These are phyloP conservation scores for Nepenthes mirabilis DNA, from an alignment of 148 eudicot genomes.

Conservation along the genomic window DNA sequence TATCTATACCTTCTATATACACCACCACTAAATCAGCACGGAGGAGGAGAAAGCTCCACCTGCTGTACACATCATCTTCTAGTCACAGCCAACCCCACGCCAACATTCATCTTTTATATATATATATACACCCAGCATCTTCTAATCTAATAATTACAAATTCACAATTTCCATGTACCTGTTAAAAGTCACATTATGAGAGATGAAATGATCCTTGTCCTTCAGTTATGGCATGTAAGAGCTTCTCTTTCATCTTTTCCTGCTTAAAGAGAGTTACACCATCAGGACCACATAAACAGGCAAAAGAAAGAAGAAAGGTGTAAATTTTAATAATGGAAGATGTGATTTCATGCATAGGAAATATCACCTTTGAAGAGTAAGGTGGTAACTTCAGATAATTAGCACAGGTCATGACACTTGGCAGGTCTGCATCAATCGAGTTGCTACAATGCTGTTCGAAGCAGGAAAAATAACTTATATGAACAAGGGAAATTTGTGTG, in stretches of 20 bases:
- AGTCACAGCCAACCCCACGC: too few species aligned
- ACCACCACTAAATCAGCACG: too few species aligned
- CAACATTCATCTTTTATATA: too few species aligned
- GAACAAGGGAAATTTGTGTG: background rate
- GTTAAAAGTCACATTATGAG: conserved; percentile 25
- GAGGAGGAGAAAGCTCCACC: too few species aligned
- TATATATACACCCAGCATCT: conserved; percentile 1
- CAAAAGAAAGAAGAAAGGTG: background rate
- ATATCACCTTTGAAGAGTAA: conserved; percentile 67
- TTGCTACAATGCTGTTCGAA: conserved; percentile 45
- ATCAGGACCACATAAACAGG: background rate
- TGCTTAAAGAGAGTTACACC: conserved; percentile 18
- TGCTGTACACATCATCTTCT: too few species aligned
- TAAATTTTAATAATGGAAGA: background rate
- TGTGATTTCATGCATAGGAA: background rate
- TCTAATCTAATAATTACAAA: conserved; percentile 35
- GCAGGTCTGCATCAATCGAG: conserved; percentile 61
- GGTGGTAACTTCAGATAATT: conserved; percentile 93
- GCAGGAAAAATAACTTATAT: conserved; percentile 6
- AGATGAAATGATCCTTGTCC: conserved; percentile 97
- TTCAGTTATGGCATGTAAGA: conserved; percentile 75
- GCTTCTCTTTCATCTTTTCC: conserved; percentile 88
- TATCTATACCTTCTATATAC: too few species aligned
- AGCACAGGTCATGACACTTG: conserved; percentile 98
- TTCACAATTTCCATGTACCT: conserved; percentile 21